phyloP scores from a whole-genome alignment of 2,329 filamentous ascomycete species.

The Epichloe uncinata region DNA sequence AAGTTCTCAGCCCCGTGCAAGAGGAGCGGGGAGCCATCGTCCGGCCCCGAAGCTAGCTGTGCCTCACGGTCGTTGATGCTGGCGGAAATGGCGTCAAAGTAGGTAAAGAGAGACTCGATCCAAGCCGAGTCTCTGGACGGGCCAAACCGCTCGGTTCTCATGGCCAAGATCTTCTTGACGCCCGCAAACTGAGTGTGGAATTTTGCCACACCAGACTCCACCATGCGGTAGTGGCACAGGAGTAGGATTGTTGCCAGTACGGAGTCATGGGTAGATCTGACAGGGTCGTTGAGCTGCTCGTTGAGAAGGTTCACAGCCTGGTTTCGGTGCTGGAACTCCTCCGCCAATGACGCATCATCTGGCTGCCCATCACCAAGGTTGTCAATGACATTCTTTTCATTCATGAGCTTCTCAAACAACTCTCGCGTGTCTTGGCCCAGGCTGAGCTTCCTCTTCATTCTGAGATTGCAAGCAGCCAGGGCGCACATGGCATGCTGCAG shows the following conservation, averaged over 20 bases:
- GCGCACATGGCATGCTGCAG: conserved; percentile 90
- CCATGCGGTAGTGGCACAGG: conserved; percentile 84
- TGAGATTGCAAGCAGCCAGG: conserved; percentile 74
- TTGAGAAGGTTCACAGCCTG: conserved; percentile 74
- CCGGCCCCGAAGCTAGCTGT: conserved; percentile 57
- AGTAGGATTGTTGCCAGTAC: conserved; percentile 78
- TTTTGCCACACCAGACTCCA: conserved; percentile 82
- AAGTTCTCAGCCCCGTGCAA: conserved; percentile 64
- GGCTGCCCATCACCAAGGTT: conserved; percentile 32
- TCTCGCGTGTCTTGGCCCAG: conserved; percentile 43
- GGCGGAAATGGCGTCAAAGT: conserved; percentile 86
- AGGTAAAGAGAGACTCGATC: conserved; percentile 89
- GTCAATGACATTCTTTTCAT: conserved; percentile 32
- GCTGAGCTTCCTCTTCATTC: conserved; percentile 64
- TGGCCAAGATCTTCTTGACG: conserved; percentile 75
- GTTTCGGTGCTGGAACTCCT: conserved; percentile 71
- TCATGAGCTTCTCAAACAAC: conserved; percentile 31
- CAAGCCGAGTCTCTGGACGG: conserved; percentile 60
- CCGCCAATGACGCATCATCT: conserved; percentile 56
- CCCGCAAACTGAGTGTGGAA: conserved; percentile 90
- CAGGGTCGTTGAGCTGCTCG: conserved; percentile 64
- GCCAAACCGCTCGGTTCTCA: conserved; percentile 41
- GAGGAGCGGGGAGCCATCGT: conserved; percentile 39
- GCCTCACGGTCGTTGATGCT: conserved; percentile 86
- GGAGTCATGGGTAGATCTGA: conserved; percentile 67